These are phyloP conservation scores for Testicularia cyperi DNA, from an alignment of 1,284 basidiomycete genomes.

Conservation along the genomic window DNA sequence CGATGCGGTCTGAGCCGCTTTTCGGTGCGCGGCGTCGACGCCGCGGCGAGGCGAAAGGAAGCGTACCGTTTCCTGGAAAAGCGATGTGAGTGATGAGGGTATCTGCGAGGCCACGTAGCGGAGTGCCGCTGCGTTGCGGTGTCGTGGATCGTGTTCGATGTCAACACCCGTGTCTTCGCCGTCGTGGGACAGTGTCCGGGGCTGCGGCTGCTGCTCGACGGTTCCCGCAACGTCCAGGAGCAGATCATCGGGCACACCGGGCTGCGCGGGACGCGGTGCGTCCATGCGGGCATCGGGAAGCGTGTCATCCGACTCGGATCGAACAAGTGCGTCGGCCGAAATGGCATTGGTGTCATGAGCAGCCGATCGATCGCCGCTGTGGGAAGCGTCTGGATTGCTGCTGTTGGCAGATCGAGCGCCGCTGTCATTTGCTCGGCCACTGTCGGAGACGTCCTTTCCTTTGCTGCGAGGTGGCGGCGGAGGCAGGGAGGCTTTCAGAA, in stretches of 20 bases:
- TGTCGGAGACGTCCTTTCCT: too few species aligned
- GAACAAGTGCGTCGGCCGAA: too few species aligned
- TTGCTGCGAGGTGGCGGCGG: slow-evolving; percentile 8
- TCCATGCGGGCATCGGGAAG: slow-evolving; percentile 5
- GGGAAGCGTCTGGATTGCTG: too few species aligned
- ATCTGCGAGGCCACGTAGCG: slow-evolving; percentile 80
- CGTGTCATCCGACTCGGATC: background rate
- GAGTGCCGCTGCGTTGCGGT: slow-evolving; percentile 60
- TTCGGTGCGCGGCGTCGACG: slow-evolving; percentile 74
- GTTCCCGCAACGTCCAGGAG: slow-evolving; percentile 37
- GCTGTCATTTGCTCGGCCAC: too few species aligned
- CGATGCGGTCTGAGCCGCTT: slow-evolving; percentile 74
- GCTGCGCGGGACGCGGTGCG: slow-evolving; percentile 22
- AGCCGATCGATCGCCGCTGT: too few species aligned
- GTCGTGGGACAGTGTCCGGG: background rate
- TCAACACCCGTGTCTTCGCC: too few species aligned
- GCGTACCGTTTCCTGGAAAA: slow-evolving; percentile 88
- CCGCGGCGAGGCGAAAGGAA: slow-evolving; percentile 77
- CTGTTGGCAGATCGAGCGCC: too few species aligned
- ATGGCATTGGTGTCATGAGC: too few species aligned
- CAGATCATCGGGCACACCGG: slow-evolving; percentile 28
- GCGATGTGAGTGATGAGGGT: slow-evolving; percentile 75
- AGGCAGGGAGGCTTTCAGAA: slow-evolving; percentile 66
- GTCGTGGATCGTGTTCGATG: slow-evolving; percentile 17
- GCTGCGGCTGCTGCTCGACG: slow-evolving; percentile 15